Conservation (phyloP, 352 stramenopile species). For the Halophytophthora polymorphica region DNA sequence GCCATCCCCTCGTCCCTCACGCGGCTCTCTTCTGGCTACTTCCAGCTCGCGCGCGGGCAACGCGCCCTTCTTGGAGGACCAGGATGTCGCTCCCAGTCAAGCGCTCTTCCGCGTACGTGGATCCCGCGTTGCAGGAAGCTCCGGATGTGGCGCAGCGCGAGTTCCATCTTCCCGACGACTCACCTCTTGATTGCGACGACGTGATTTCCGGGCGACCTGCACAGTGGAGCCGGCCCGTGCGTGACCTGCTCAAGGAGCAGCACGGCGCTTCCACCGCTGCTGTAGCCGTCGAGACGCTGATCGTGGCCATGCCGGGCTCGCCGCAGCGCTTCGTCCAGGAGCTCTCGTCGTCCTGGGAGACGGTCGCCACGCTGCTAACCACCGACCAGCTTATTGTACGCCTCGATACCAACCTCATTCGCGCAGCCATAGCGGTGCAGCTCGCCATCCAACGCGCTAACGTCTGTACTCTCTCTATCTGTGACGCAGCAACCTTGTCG, state of each 20-base stretch:
- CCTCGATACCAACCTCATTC: not conserved
- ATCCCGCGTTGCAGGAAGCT: constrained; percentile 3
- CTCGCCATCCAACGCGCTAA: not conserved
- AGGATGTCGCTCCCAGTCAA: constrained; percentile 16
- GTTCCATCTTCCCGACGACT: not conserved
- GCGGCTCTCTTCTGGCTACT: not conserved
- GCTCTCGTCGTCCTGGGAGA: constrained; percentile 38
- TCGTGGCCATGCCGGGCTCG: constrained; percentile 45
- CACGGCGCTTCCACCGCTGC: not conserved
- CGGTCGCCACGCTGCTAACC: constrained; percentile 51
- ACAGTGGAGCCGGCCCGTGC: constrained; percentile 51
- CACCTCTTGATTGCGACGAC: not conserved
- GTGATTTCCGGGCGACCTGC: constrained; percentile 1
- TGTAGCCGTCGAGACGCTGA: constrained; percentile 29
- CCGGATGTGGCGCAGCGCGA: not conserved
- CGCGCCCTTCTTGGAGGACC: constrained; percentile 23
- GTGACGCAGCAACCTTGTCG: constrained; percentile 22
- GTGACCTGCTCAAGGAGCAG: constrained; percentile 14
- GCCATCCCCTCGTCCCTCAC: not conserved
- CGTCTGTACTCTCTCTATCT: not conserved
- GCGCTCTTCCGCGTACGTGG: constrained; percentile 62
- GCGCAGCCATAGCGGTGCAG: too few relatives aligned
- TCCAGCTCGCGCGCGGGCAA: constrained; percentile 47
- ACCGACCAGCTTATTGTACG: constrained; percentile 48
- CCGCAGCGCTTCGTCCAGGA: constrained; percentile 48